Base-by-base conservation (phyloP, 495 filamentous ascomycete species). In the Lepraria neglecta region DNA sequence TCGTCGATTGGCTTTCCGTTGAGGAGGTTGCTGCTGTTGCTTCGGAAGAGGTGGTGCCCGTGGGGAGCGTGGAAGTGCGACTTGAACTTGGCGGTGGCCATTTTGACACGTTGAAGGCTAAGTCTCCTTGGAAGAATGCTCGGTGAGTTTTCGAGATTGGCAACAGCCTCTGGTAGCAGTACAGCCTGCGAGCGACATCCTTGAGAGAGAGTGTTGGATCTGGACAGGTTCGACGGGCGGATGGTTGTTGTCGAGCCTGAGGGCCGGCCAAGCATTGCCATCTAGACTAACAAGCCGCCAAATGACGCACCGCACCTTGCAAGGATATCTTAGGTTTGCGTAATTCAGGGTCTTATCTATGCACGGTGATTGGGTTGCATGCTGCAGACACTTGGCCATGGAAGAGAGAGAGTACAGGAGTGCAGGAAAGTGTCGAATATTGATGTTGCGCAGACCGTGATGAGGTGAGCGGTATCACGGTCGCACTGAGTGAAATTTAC, bases 1-100 rank as follows among this genome's bases (percentile, higher is more conserved):
- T 76, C 72, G 67, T 72, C 68, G 69, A 72, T 69, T 61, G 70
- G 64, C 62, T 72, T 74, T 54, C 78, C 70, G 66, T 51, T 56
- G 54, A 44, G 44, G 48, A 45, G 40, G 31, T 43, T 60, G 57
- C 51, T 60, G 62, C 66, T 61, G 35, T 60, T 64, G 55, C 56
- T 51, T 17, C 66, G 60, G 40, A 69, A 57, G n/a, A 62, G 38
- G 54, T 69, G 59, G 19, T 67, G 65, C 33, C 67, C 65, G 46
- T 67, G 67, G 46, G 64, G 65, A 38, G 51, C 52, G 35, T 66
- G 64, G 6, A 66, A 58, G 46, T 66, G 64, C 30, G 54, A 58
- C 44, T 68, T 68, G 45, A 68, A 47, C 30, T 65, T 63, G n/a
- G 66, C 66, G 3, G 66, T 68, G 30, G 66, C 66, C 66, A 68